Evolutionary conservation across 805 yeast genomes (phyloP).

Genomic region (Nakazawaea ernobii): DNA sequence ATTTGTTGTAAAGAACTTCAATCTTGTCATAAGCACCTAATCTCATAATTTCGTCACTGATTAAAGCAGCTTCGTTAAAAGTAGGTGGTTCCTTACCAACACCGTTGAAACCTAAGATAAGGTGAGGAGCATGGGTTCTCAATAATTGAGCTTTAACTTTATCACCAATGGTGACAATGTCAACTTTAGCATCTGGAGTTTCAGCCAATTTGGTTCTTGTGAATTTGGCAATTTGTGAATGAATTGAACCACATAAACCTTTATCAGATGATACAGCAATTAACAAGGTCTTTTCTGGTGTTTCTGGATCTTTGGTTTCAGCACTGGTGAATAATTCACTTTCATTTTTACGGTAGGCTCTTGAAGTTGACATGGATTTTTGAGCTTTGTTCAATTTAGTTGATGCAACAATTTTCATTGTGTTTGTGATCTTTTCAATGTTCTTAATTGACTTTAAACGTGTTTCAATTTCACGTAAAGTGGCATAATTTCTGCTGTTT

Average conservation of each 20-base stretch:
- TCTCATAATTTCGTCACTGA: slow-evolving; percentile 75
- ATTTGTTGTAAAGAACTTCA: slow-evolving; percentile 83
- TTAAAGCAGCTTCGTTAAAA: slow-evolving; percentile 81
- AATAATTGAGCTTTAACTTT: slow-evolving; percentile 83
- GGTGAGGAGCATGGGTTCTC: slow-evolving; percentile 68
- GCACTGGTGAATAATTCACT: slow-evolving; percentile 73
- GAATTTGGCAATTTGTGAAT: slow-evolving; percentile 88
- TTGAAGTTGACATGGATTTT: slow-evolving; percentile 85
- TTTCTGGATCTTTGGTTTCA: slow-evolving; percentile 56
- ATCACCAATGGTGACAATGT: slow-evolving; percentile 88
- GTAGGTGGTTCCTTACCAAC: slow-evolving; percentile 97
- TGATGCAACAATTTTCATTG: slow-evolving; percentile 99
- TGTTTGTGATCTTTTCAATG: slow-evolving; percentile 98
- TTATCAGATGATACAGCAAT: slow-evolving; percentile 93
- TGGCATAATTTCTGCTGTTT: slow-evolving; percentile 78
- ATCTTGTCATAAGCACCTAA: slow-evolving; percentile 69
- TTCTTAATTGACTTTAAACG: slow-evolving; percentile 98
- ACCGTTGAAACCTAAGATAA: slow-evolving; percentile 79
- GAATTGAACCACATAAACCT: slow-evolving; percentile 98
- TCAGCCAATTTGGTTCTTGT: slow-evolving; percentile 65
- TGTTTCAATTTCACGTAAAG: slow-evolving; percentile 96
- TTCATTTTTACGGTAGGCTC: slow-evolving; percentile 79
- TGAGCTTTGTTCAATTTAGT: slow-evolving; percentile 95
- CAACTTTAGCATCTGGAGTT: slow-evolving; percentile 50
- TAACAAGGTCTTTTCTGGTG: slow-evolving; percentile 57